Conservation (phyloP, 371 early-diverging fungal genomes). For the Mortierella sp. region DNA sequence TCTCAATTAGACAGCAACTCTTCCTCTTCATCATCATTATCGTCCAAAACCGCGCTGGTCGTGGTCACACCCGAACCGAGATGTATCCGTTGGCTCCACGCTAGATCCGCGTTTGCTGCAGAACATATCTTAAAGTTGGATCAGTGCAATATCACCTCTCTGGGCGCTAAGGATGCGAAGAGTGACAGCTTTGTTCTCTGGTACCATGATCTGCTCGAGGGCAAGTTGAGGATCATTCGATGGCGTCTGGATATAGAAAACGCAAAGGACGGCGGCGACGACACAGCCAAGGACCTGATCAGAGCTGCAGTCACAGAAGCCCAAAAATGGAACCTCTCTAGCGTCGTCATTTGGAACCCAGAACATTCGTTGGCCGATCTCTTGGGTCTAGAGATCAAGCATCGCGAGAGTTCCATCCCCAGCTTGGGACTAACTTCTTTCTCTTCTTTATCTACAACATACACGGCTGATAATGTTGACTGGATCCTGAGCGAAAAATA, state of each 20-base stretch:
- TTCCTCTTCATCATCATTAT: neutral
- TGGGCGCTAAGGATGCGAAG: conserved; percentile 14
- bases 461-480: conserved; percentile 19
- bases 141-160: neutral
- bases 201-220: conserved; percentile 29
- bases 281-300: conserved; percentile 12
- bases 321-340: conserved; percentile 22
- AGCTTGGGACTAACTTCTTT: conserved; percentile 27
- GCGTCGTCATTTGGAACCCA: conserved; percentile 40
- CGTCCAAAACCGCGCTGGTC: conserved; percentile 12
- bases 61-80: conserved; percentile 32
- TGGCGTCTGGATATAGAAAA: conserved; percentile 24
- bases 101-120: conserved; percentile 25
- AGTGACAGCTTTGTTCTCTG: conserved; percentile 41
- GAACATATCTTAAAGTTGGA: conserved; percentile 8
- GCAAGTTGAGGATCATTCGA: conserved; percentile 24
- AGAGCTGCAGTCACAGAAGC: conserved; percentile 31
- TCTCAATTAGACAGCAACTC: neutral
- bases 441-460: neutral
- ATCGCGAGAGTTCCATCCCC: conserved; percentile 25
- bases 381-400: conserved; percentile 11
- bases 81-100: conserved; percentile 34
- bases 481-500: conserved; percentile 47
- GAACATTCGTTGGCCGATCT: conserved; percentile 21
- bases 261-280: neutral